These are phyloP conservation scores for Leucogyrophana mollusca DNA, from an alignment of 768 basidiomycete genomes.

Conservation along the genomic window DNA sequence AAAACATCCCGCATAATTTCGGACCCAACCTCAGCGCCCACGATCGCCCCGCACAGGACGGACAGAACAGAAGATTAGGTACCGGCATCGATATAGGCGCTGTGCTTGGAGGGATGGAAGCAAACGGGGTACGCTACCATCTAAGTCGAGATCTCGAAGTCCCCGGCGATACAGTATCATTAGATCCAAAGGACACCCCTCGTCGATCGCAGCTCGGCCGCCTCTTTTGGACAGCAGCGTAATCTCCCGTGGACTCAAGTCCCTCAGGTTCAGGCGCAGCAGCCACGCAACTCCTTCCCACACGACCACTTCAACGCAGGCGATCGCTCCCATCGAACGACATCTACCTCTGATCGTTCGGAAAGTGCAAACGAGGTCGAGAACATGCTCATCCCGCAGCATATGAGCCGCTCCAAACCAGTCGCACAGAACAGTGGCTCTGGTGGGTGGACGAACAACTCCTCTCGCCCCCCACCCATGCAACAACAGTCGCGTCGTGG, in stretches of 20 bases:
- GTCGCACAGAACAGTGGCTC: slow-evolving; percentile 19
- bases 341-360: slow-evolving; percentile 54
- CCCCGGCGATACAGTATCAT: not conserved
- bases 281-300: slow-evolving; percentile 32
- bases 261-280: slow-evolving; percentile 30
- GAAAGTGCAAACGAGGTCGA: slow-evolving; percentile 77
- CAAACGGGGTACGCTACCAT: slow-evolving; percentile 47
- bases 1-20: slow-evolving; percentile 16
- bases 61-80: slow-evolving; percentile 16
- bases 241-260: slow-evolving; percentile 29
- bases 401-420: slow-evolving; percentile 16
- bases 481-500: slow-evolving; percentile 23
- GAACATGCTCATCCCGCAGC: slow-evolving; percentile 45
- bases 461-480: slow-evolving; percentile 19
- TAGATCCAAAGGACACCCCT: slow-evolving; percentile 75
- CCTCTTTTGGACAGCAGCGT: slow-evolving; percentile 30
- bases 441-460: slow-evolving; percentile 36
- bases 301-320: slow-evolving; percentile 31
- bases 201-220: slow-evolving; percentile 43
- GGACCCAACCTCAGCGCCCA: slow-evolving; percentile 12
- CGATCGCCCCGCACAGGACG: slow-evolving; percentile 16
- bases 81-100: slow-evolving; percentile 46
- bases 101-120: slow-evolving; percentile 66
- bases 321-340: slow-evolving; percentile 44
- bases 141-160: not conserved